Percentiles rank a stretch among this genome's conserved stretches.
Evolutionary conservation across 1,139 yeast species (phyloP).

Genomic region (Hansenula anomala): DNA sequence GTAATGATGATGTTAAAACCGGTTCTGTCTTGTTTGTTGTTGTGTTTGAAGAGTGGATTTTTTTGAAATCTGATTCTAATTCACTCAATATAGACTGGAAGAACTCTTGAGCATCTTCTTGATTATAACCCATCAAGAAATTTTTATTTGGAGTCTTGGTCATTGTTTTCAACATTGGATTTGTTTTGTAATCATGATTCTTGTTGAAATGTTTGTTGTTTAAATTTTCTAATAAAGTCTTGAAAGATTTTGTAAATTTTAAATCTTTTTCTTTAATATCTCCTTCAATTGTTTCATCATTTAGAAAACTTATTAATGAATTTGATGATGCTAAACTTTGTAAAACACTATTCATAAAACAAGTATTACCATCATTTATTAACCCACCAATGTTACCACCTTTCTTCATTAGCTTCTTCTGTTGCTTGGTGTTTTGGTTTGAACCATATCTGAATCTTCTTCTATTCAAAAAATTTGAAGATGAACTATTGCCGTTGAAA

Average conservation of each 20-base stretch:
- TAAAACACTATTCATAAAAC: slow-evolving; percentile 88
- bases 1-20: slow-evolving; percentile 23
- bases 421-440: no score
- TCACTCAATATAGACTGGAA: slow-evolving; percentile 75
- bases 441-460: slow-evolving; percentile 4
- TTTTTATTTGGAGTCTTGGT: slow-evolving; percentile 76
- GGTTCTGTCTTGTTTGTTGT: slow-evolving; percentile 13
- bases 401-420: slow-evolving; percentile 23
- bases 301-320: slow-evolving; percentile 53
- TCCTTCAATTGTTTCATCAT: slow-evolving; percentile 25
- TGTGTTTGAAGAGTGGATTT: slow-evolving; percentile 1
- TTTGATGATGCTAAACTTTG: slow-evolving; percentile 79
- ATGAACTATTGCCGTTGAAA: slow-evolving; percentile 3
- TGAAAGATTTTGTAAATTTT: slow-evolving; percentile 50
- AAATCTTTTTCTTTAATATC: slow-evolving; percentile 25
- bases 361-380: slow-evolving; percentile 85
- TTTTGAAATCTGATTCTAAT: slow-evolving; percentile 56
- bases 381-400: slow-evolving; percentile 85
- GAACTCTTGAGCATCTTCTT: slow-evolving; percentile 93
- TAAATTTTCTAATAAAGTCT: slow-evolving; percentile 44
- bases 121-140: slow-evolving; percentile 77
- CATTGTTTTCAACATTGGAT: slow-evolving; percentile 60
- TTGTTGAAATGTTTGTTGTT: slow-evolving; percentile 48
- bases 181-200: slow-evolving; percentile 62
- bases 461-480: slow-evolving; percentile 8